Evolutionary conservation across 345 rosid genomes (phyloP).

Genomic region (Geranium rotundifolium): DNA sequence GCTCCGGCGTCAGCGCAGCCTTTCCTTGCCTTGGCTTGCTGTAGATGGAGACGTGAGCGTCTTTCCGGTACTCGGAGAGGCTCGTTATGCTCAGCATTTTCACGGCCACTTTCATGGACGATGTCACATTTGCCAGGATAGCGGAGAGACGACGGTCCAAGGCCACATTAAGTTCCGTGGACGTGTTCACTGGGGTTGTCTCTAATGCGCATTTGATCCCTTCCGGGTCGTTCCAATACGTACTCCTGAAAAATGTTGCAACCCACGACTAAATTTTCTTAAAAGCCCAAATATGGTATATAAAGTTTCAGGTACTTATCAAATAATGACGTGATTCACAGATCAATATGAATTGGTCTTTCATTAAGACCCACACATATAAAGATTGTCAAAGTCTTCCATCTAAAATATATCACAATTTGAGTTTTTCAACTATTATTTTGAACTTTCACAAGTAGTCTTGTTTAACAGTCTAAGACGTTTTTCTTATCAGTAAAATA

Average conservation of each 20-base stretch:
- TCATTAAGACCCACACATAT: no score
- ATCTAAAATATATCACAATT: no score
- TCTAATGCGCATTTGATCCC: slow-evolving; percentile 15
- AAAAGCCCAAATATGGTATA: no score
- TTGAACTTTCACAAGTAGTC: no score
- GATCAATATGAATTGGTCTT: no score
- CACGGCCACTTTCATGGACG: slow-evolving; percentile 9
- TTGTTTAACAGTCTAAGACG: no score
- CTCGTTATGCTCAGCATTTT: slow-evolving; percentile 12
- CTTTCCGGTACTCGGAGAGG: slow-evolving; percentile 12
- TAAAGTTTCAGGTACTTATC: no score
- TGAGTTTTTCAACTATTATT: no score
- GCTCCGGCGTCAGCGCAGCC: not conserved
- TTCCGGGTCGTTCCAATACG: slow-evolving; percentile 9
- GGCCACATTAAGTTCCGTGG: slow-evolving; percentile 1
- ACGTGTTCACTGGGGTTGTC: slow-evolving; percentile 8
- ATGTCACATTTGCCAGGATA: slow-evolving; percentile 5
- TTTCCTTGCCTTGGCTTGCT: not conserved
- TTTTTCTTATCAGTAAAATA: no score
- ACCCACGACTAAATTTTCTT: no score
- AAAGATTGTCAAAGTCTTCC: no score
- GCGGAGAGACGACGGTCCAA: not conserved
- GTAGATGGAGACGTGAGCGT: slow-evolving; percentile 13
- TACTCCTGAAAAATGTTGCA: not conserved
- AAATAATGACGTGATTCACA: no score